phyloP scores from a whole-genome alignment of 2,329 filamentous ascomycete genomes.

The Trichoderma sp. region DNA sequence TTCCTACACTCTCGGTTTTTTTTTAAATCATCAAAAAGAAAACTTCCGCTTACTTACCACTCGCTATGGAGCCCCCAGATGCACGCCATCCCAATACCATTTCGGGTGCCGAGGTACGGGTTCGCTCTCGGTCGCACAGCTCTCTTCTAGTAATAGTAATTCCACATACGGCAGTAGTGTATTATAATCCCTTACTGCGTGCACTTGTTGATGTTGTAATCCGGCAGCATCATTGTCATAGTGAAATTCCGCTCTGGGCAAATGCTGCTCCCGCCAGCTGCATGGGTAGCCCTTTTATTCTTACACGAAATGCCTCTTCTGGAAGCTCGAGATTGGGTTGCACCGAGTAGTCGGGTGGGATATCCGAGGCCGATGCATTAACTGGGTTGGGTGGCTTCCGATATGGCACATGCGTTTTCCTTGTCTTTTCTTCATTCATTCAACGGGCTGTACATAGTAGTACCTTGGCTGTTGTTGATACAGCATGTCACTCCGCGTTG shows the following conservation, averaged over 20 bases:
- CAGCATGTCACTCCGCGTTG: background rate
- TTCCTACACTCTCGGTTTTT: background rate
- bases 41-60: background rate
- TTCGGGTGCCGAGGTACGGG: background rate
- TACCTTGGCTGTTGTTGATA: background rate
- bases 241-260: background rate
- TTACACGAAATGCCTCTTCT: slow-evolving; percentile 6
- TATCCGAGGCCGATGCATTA: background rate
- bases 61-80: background rate
- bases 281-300: background rate
- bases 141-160: too few species aligned
- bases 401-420: background rate
- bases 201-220: too few species aligned
- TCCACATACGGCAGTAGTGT: background rate
- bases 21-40: background rate
- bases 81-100: background rate
- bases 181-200: too few species aligned
- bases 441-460: background rate
- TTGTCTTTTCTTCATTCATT: background rate
- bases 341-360: background rate
- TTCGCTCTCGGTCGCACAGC: background rate
- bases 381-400: too few species aligned
- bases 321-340: background rate
- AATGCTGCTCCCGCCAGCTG: background rate
- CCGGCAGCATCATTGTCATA: background rate